Evolutionary conservation across 129 eudicot species (phyloP).

Genomic region (Deinandra increscens): DNA sequence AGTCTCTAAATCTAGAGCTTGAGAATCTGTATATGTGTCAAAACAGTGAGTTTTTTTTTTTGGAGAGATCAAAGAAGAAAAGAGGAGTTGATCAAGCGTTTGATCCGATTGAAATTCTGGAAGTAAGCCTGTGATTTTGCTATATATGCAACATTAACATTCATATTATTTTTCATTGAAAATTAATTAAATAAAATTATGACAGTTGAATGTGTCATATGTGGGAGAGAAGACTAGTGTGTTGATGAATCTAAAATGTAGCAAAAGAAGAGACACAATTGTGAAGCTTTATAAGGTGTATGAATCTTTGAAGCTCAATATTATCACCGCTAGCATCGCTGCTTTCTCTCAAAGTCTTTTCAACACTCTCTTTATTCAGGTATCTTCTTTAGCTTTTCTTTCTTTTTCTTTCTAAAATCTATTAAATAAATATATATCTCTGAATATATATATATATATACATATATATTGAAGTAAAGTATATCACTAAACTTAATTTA

Average conservation of each 20-base stretch:
- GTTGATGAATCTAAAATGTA: conserved; percentile 65
- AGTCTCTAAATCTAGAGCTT: conserved; percentile 31
- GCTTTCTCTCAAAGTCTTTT: conserved; percentile 57
- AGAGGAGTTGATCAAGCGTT: conserved; percentile 32
- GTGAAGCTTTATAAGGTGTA: conserved; percentile 65
- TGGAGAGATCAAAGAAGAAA: conserved; percentile 46
- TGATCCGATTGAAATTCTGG: conserved; percentile 57
- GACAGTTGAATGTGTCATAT: conserved; percentile 54
- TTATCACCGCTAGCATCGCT: conserved; percentile 61
- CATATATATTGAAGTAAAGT: no score
- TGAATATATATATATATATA: no score
- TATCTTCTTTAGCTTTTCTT: conserved; percentile 21
- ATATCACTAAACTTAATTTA: no score
- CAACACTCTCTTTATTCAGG: conserved; percentile 79
- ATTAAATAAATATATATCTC: no score
- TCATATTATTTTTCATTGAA: background rate
- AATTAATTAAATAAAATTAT: background rate
- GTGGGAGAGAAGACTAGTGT: conserved; percentile 66
- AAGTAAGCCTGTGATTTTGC: conserved; percentile 40
- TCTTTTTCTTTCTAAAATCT: no score
- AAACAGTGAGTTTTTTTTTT: background rate
- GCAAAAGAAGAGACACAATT: conserved; percentile 65
- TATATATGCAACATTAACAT: background rate
- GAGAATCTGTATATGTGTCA: conserved; percentile 22
- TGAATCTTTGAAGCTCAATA: conserved; percentile 75